These are phyloP conservation scores for Agrocybe praecox DNA, from an alignment of 768 basidiomycete species.

Conservation along the genomic window DNA sequence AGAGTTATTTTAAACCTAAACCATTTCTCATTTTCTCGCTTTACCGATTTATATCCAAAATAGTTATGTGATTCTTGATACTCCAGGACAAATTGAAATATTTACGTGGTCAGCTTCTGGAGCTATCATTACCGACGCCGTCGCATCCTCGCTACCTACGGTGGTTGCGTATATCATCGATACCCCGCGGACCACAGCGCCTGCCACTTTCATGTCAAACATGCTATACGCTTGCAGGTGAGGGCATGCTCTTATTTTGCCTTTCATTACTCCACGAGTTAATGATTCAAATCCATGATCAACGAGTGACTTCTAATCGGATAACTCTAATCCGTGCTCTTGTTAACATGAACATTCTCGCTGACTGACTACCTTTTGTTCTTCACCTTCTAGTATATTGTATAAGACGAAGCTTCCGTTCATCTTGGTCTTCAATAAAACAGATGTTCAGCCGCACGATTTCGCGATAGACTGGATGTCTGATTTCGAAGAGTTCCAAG, in stretches of 20 bases:
- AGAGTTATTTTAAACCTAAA: neutral
- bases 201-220: constrained; percentile 99
- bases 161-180: constrained; percentile 98
- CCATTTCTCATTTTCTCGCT: too few relatives aligned
- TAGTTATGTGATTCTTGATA: constrained; percentile 94
- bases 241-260: constrained; percentile 20
- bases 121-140: constrained; percentile 96
- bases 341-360: neutral
- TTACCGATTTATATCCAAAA: constrained; percentile 1
- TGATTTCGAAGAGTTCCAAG: constrained; percentile 96
- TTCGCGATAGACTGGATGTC: constrained; percentile 99
- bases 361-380: neutral
- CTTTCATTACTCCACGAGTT: neutral
- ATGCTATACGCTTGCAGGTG: constrained; percentile 99
- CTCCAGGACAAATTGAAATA: constrained; percentile 99
- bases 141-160: constrained; percentile 91
- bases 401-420: constrained; percentile 99
- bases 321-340: neutral
- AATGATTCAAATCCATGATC: neutral
- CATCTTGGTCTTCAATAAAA: constrained; percentile 98
- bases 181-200: constrained; percentile 91
- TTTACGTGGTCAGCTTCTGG: constrained; percentile 99
- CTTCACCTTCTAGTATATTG: constrained; percentile 71
- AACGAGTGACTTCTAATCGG: neutral
- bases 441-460: constrained; percentile 84